Evolutionary conservation across 2,329 filamentous ascomycete genomes (phyloP).

Genomic region (Teratosphaeria gauchensis): DNA sequence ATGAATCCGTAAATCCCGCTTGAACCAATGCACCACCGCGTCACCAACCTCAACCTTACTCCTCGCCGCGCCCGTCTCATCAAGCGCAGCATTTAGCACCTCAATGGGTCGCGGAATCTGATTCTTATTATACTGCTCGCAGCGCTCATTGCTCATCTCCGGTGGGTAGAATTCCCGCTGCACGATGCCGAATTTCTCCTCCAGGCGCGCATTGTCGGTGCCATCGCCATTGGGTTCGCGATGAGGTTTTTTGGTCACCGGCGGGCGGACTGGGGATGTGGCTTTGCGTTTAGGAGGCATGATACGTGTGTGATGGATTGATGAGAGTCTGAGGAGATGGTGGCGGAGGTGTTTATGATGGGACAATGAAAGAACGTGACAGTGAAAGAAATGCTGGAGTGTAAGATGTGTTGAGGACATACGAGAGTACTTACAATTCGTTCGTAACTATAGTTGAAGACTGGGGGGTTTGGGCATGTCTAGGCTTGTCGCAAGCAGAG

Average conservation of each 20-base stretch:
- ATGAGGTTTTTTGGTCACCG: slow-evolving; percentile 16
- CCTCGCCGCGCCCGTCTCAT: slow-evolving; percentile 49
- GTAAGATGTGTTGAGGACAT: background rate
- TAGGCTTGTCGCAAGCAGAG: background rate
- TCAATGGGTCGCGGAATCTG: slow-evolving; percentile 65
- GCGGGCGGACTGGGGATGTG: slow-evolving; percentile 20
- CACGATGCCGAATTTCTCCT: slow-evolving; percentile 30
- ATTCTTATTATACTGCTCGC: slow-evolving; percentile 61
- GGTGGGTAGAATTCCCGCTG: slow-evolving; percentile 64
- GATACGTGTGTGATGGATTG: background rate
- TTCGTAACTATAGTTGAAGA: too few relatives aligned
- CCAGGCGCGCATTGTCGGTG: slow-evolving; percentile 28
- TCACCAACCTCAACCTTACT: slow-evolving; percentile 44
- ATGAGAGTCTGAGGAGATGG: background rate
- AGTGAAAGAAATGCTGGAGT: background rate
- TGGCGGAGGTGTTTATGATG: background rate
- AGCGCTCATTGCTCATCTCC: slow-evolving; percentile 76
- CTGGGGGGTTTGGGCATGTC: too few relatives aligned
- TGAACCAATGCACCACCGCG: slow-evolving; percentile 83
- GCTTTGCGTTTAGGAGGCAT: slow-evolving; percentile 23
- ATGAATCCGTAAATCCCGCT: slow-evolving; percentile 61
- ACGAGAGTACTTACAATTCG: background rate
- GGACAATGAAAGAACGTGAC: background rate
- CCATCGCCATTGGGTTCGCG: slow-evolving; percentile 1
- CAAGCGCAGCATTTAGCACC: slow-evolving; percentile 50